Conservation (phyloP, 2,329 filamentous ascomycete genomes). For the Cytospora leucostoma region DNA sequence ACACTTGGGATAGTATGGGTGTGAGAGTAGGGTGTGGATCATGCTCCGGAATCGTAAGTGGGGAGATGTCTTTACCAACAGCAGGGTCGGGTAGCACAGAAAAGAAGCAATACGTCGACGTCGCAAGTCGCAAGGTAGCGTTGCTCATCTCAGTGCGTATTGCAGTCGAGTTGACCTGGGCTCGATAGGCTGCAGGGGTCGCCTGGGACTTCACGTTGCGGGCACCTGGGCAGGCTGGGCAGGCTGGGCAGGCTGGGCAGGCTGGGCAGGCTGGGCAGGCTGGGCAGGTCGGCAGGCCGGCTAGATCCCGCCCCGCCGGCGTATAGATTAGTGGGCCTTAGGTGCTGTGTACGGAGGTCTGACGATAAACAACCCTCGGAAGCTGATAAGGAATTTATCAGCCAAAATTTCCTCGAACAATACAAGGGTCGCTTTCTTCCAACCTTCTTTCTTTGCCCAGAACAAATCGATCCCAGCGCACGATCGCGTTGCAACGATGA, state of each 20-base stretch:
- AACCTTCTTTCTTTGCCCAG: background rate
- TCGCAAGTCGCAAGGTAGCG: background rate
- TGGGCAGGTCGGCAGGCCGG: background rate
- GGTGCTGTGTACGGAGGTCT: background rate
- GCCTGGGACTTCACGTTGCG: background rate
- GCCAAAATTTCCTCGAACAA: slow-evolving; percentile 19
- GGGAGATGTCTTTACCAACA: background rate
- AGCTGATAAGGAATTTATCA: slow-evolving; percentile 5
- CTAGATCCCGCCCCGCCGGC: background rate
- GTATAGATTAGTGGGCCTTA: background rate
- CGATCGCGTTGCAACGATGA: slow-evolving; percentile 54
- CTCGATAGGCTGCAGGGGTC: background rate
- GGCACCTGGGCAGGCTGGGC: too few species aligned
- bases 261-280: too few species aligned
- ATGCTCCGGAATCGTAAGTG: background rate
- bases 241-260: too few species aligned
- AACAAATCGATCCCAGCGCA: background rate
- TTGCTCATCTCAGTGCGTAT: background rate
- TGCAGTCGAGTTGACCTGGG: background rate
- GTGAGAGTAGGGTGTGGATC: background rate
- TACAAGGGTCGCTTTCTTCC: background rate
- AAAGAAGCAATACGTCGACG: slow-evolving; percentile 1
- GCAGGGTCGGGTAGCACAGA: background rate
- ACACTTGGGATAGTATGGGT: slow-evolving; percentile 2
- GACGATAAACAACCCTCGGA: slow-evolving; percentile 2